Base-by-base conservation (phyloP, 2,329 filamentous ascomycete genomes). In the Cadophora malorum region DNA sequence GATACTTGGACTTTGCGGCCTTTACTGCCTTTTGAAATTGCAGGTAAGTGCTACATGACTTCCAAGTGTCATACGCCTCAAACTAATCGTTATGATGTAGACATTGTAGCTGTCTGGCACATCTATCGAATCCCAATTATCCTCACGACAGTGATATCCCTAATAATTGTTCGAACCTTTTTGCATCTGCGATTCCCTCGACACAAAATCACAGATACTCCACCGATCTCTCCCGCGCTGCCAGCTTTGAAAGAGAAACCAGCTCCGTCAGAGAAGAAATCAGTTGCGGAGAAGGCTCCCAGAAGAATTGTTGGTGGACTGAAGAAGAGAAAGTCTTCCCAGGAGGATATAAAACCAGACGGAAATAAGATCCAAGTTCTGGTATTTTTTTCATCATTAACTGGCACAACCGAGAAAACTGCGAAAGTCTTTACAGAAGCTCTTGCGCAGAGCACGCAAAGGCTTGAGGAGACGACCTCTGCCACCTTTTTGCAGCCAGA, bases 381-480 rank as follows among this genome's bases (percentile, higher is more conserved):
- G 19, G 81, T 97, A 38, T 98, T 97, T 82, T 98, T 91, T 81
- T 95, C 93, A 1, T 97, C 94, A 0, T 83, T 98, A 66, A 96
- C 93, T 3, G 93, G 90, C 3, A 92, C 88, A 38, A 97, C 94
- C 0, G 90, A 95, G 77, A 90, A 87, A 74, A 88, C 90, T 67
- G 91, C 91, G 1, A 85, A 87, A 28, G 81, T 84, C 1, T 87
- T 96, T 60, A 80, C 84, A n/a, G 82, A 86, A 67, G 79, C 81
- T 1, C 78, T 95, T 33, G 82, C 83, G 69, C 76, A 72, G 74
- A 80, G 81, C 5, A 75, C 77, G 16, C 76, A 79, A 63, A 75
- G 71, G 56, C 71, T 80, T 74, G 75, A 63, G 38, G 66, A 68
- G 8, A 65, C 67, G 10, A 67, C 72, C 19, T 71, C 70, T 23